phyloP scores from a whole-genome alignment of 2,329 filamentous ascomycete genomes.

The Xylariaceae sp. region DNA sequence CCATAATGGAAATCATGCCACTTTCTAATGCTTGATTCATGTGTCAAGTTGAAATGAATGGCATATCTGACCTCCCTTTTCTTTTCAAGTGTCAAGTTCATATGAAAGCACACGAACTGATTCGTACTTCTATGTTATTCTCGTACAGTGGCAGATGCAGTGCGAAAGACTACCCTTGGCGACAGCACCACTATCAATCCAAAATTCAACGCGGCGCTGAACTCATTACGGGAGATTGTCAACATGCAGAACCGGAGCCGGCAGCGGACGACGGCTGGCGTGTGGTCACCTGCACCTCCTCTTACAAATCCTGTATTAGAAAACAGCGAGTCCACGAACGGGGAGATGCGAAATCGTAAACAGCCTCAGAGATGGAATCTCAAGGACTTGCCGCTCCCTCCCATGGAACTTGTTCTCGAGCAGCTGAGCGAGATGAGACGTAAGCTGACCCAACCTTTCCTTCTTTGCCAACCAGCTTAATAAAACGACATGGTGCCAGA shows the following conservation, averaged over 20 bases:
- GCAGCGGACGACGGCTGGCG: constrained; percentile 13
- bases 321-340: not conserved
- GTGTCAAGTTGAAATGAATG: not conserved
- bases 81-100: not conserved
- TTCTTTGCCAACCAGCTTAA: not conserved
- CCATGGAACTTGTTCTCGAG: constrained; percentile 44
- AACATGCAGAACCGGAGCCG: constrained; percentile 39
- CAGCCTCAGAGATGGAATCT: constrained; percentile 42
- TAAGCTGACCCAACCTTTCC: constrained; percentile 19
- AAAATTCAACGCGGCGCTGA: constrained; percentile 48
- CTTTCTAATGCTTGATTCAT: not conserved
- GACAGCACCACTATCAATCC: constrained; percentile 34
- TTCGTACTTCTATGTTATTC: not conserved
- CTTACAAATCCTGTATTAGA: constrained; percentile 8
- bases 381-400: constrained; percentile 50
- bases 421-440: constrained; percentile 45
- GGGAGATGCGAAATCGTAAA: constrained; percentile 33
- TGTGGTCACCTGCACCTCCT: constrained; percentile 10
- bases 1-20: not conserved
- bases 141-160: constrained; percentile 15
- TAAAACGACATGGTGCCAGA: not conserved
- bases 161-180: constrained; percentile 39
- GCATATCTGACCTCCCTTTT: not conserved
- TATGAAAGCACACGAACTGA: not conserved
- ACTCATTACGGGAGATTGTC: constrained; percentile 48